Conservation (phyloP, 257 asterid species). For the Plantago elongata region DNA sequence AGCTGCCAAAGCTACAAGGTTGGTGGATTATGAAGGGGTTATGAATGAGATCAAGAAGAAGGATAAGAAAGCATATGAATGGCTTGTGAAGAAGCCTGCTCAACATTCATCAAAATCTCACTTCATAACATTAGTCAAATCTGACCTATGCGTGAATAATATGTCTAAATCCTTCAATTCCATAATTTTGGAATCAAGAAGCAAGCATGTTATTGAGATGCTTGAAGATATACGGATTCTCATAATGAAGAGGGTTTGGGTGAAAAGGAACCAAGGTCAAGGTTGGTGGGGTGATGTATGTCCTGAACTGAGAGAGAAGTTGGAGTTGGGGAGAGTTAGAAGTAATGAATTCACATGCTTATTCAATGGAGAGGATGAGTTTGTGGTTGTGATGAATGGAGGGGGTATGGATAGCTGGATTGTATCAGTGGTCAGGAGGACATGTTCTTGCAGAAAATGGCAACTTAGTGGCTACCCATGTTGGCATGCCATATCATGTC, state of each 20-base stretch:
- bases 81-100: neutral
- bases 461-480: slow-evolving; percentile 10
- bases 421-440: neutral
- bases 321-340: neutral
- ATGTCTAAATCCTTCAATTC: slow-evolving; percentile 5
- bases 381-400: neutral
- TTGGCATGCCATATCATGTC: slow-evolving; percentile 3
- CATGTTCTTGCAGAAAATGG: slow-evolving; percentile 17
- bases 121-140: neutral
- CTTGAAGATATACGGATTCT: neutral
- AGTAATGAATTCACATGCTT: neutral
- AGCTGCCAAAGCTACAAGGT: neutral
- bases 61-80: neutral
- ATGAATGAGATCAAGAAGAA: neutral
- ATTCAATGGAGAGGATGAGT: neutral
- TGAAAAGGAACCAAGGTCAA: neutral
- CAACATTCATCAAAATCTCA: slow-evolving; percentile 1
- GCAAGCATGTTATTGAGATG: neutral
- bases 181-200: neutral
- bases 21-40: neutral
- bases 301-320: neutral
- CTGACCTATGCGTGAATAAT: slow-evolving; percentile 11
- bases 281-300: neutral
- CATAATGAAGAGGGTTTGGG: neutral
- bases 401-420: neutral